Evolutionary conservation across 352 stramenopile genomes (phyloP).

Genomic region (Thalassiosira delicatula): DNA sequence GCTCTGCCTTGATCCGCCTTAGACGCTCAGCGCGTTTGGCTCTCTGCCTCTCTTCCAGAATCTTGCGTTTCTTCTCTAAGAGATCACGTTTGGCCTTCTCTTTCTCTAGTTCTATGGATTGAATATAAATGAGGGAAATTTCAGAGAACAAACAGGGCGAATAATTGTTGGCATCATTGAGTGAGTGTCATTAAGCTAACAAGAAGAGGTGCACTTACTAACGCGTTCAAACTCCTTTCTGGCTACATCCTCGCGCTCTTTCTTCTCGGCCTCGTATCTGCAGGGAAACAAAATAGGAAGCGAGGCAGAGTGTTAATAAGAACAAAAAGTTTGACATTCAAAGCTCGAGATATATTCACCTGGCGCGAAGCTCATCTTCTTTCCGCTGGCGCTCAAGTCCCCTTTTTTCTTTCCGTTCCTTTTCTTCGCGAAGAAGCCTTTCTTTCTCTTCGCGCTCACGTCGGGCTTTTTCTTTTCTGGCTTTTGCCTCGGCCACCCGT

Average conservation of each 20-base stretch:
- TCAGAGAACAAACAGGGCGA: background rate
- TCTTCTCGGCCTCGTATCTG: constrained; percentile 27
- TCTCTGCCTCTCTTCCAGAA: constrained; percentile 26
- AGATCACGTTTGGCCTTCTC: constrained; percentile 19
- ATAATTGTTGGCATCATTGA: background rate
- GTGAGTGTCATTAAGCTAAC: background rate
- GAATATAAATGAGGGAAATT: background rate
- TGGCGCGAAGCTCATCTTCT: constrained; percentile 10
- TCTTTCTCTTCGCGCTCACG: constrained; percentile 22
- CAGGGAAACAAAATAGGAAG: background rate
- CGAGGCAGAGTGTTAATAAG: background rate
- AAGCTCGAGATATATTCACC: background rate
- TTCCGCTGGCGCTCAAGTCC: constrained; percentile 9
- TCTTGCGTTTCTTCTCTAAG: constrained; percentile 16
- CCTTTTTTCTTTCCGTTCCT: constrained; percentile 1
- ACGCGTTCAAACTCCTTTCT: constrained; percentile 27
- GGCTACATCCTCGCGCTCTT: constrained; percentile 21
- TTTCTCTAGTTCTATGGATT: constrained; percentile 26
- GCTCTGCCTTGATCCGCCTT: constrained; percentile 22
- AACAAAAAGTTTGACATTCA: background rate
- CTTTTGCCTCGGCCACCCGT: background rate
- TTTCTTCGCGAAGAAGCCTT: constrained; percentile 14
- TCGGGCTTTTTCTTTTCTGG: background rate
- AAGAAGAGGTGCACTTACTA: constrained; percentile 12
- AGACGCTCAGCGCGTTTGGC: constrained; percentile 23